Percentiles rank a stretch among this genome's conserved stretches.
phyloP scores from a whole-genome alignment of 345 rosid species.

The Cardamine chenopodiifolia region DNA sequence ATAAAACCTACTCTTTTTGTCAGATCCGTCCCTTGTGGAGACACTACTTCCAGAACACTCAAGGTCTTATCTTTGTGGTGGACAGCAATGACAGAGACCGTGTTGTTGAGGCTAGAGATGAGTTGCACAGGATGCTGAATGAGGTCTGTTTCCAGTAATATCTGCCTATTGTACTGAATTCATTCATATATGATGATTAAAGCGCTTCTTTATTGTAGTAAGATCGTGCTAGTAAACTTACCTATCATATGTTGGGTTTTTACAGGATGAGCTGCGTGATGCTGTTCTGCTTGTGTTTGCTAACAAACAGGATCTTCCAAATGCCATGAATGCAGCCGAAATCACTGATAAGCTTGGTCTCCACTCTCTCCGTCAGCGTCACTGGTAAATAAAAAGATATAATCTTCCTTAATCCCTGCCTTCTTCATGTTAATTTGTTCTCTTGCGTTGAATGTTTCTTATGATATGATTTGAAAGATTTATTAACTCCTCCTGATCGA shows the following conservation, averaged over 20 bases:
- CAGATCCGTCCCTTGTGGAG: slow-evolving; percentile 40
- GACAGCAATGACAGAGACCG: slow-evolving; percentile 79
- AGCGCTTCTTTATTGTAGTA: background rate
- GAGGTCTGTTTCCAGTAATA: slow-evolving; percentile 1
- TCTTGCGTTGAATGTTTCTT: background rate
- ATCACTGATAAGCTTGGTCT: slow-evolving; percentile 31
- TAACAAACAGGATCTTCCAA: slow-evolving; percentile 28
- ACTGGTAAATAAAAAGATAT: slow-evolving; percentile 32
- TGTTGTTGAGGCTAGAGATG: slow-evolving; percentile 40
- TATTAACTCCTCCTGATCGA: background rate
- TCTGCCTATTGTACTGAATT: background rate
- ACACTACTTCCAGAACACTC: slow-evolving; percentile 76
- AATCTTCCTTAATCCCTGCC: background rate
- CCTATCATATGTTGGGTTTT: background rate
- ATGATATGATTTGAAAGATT: background rate
- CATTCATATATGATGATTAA: background rate
- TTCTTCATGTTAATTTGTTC: background rate
- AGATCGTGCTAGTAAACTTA: background rate
- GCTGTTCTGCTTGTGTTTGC: slow-evolving; percentile 24
- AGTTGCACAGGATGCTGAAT: slow-evolving; percentile 20
- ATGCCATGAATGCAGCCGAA: slow-evolving; percentile 25
- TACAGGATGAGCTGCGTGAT: slow-evolving; percentile 26
- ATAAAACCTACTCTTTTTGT: background rate
- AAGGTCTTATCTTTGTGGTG: slow-evolving; percentile 77
- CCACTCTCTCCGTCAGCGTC: slow-evolving; percentile 76